phyloP scores from a whole-genome alignment of 345 rosid species.

The Salix purpurea region DNA sequence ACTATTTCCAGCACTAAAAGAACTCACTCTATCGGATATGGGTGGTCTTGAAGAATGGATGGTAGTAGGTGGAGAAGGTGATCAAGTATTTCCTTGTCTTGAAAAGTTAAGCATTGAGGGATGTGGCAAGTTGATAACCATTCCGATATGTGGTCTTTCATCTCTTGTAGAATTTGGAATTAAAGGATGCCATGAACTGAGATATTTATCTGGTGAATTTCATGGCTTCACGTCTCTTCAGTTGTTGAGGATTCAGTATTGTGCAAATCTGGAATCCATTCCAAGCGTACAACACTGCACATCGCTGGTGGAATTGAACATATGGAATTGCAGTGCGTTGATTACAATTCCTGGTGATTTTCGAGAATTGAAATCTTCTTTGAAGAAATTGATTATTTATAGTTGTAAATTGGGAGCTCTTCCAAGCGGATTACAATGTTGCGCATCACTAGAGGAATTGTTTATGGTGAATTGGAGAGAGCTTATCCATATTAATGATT shows the following conservation, averaged over 20 bases:
- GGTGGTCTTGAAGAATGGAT: slow-evolving; percentile 5
- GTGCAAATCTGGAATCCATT: neutral
- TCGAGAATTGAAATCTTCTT: no score
- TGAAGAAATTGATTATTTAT: rapidly evolving
- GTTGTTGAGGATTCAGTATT: rapidly evolving
- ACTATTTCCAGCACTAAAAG: slow-evolving; percentile 6
- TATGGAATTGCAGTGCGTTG: no score
- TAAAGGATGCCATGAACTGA: neutral
- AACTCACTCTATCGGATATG: neutral
- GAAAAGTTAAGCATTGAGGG: no score
- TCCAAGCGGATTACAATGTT: no score
- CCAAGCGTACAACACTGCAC: neutral
- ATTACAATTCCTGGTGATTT: no score
- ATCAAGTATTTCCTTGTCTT: no score
- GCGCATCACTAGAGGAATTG: no score
- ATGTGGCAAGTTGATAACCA: neutral
- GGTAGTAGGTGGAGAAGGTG: neutral
- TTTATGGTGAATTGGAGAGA: rapidly evolving
- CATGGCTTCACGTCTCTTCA: neutral
- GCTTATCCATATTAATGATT: no score
- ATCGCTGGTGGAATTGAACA: no score
- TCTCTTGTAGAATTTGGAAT: neutral
- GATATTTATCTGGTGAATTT: neutral
- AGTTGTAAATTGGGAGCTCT: no score
- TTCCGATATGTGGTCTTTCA: neutral